phyloP scores from a whole-genome alignment of 345 rosid genomes.

The Gossypium australe region DNA sequence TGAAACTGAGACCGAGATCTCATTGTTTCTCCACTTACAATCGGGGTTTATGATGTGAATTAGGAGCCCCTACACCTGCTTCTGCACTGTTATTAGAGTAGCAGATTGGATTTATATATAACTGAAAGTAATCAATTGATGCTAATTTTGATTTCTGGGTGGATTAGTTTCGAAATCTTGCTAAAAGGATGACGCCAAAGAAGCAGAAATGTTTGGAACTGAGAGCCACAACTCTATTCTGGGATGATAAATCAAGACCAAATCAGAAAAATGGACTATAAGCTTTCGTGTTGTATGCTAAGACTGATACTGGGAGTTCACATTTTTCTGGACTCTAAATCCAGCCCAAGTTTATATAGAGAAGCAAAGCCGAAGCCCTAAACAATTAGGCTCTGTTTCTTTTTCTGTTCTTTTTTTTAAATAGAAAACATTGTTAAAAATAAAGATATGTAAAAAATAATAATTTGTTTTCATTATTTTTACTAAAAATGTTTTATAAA shows the following conservation, averaged over 20 bases:
- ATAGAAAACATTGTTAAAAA: too few relatives aligned
- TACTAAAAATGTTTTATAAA: too few relatives aligned
- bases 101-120: too few relatives aligned
- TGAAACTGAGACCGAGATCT: slow-evolving; percentile 31
- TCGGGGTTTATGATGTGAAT: not conserved
- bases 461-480: too few relatives aligned
- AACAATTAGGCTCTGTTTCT: too few relatives aligned
- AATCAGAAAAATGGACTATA: not conserved
- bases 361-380: not conserved
- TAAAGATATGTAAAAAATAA: too few relatives aligned
- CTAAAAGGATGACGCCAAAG: not conserved
- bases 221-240: not conserved
- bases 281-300: not conserved
- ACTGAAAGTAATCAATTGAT: not conserved
- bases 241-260: not conserved
- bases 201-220: not conserved
- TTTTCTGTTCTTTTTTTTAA: too few relatives aligned
- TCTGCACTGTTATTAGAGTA: not conserved
- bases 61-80: not conserved
- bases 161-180: not conserved
- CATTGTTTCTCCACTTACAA: slow-evolving; percentile 27
- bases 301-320: not conserved
- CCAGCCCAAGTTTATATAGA: not conserved
- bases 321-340: not conserved
- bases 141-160: not conserved